Base-by-base conservation (phyloP, 2,329 filamentous ascomycete genomes). In the Ciborinia camelliae region DNA sequence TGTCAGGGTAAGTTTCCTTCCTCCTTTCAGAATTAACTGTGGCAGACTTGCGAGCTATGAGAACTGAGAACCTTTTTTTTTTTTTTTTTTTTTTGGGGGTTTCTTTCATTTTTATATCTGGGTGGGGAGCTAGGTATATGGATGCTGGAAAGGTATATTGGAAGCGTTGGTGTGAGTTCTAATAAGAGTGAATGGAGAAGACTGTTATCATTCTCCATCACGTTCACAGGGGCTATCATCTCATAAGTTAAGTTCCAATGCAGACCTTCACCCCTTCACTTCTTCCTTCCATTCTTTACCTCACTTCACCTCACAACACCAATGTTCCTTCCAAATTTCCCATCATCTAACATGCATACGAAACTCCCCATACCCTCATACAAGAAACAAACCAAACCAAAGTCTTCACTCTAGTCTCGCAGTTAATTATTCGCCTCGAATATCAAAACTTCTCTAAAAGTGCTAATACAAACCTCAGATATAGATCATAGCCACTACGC, bases 291-390 rank as follows among this genome's bases (percentile, higher is more conserved):
- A n/a, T 26, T 14, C 35, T 8, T 39, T 32, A 20, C 14, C 14
- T 7, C 35, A 9, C n/a, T 1, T 23, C n/a, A 30, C 23, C 23
- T 47, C 18, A 41, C 15, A 30, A 43, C 3, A 30, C 18, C 39
- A 5, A 2, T 1, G 1, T 15, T 4, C 2, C 26, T 57, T 45
- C 26, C 3, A 0, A 1, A 32, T 32, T 4, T 10, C 10, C 3
- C 37, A 9, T 20, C 18, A 43, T 7, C 1, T 0, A 30, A n/a
- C 0, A 43, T 28, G 4, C 3, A 55, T 43, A 2, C 6, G 30
- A 9, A 30, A 2, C 6, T 5, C 15, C 8, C 37, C 3, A 43
- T 15, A 30, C 23, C 23, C 4, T 28, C 14, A 28, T 23, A 3
- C 35, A 35, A 15, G 10, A 43, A 55, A 30, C 5, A 15, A 43